Base-by-base conservation (phyloP, 2,329 filamentous ascomycete genomes). In the Annulohypoxylon truncatum region DNA sequence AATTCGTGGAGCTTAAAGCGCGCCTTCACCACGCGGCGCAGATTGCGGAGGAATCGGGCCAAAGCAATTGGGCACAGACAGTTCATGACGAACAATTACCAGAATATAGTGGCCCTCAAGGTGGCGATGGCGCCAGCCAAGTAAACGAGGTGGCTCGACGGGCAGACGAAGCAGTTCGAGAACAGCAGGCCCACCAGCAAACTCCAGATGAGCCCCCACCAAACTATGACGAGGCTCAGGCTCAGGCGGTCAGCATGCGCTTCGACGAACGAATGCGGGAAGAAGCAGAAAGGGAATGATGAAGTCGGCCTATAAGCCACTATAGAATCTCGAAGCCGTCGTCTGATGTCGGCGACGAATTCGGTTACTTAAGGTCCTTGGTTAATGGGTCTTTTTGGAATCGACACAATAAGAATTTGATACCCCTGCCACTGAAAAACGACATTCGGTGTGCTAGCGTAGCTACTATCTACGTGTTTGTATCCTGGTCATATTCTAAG, bases 141-240 rank as follows among this genome's bases (percentile, higher is more conserved):
- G 52, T 68, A n/a, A 70, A 66, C 5, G 75, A 77, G 40, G 67
- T 75, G 38, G 66, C 71, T 50, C 66, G 68, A 24, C 69, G 65
- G 47, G 71, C 70, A 20, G 71, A 72, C 20, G 72, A 75, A 64
- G 68, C 68, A 33, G 71, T 58, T 47, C 69, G 64, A 51, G 73
- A 70, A 58, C 69, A 56, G 33, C 75, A 77, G 54, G 70, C 71
- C 55, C 68, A 73, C 42, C 78, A 79, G 61, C 73, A 72, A 24
- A 81, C 79, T 81, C 79, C 93, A 74, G 74, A 89, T 79, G 94
- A 96, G 76, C 93, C 94, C 4, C 95, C 95, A 50, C 95, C 95
- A 52, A 92, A 89, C 33, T 98, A 98, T 76, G 94, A 97, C 74
- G 93, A 97, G 78, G 92, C 92, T 26, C 95, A 97, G 79, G 89